Percentiles rank a stretch among this genome's conserved stretches.
These are phyloP conservation scores for Ustilago bromivora DNA, from an alignment of 1,284 basidiomycete species.

Conservation along the genomic window DNA sequence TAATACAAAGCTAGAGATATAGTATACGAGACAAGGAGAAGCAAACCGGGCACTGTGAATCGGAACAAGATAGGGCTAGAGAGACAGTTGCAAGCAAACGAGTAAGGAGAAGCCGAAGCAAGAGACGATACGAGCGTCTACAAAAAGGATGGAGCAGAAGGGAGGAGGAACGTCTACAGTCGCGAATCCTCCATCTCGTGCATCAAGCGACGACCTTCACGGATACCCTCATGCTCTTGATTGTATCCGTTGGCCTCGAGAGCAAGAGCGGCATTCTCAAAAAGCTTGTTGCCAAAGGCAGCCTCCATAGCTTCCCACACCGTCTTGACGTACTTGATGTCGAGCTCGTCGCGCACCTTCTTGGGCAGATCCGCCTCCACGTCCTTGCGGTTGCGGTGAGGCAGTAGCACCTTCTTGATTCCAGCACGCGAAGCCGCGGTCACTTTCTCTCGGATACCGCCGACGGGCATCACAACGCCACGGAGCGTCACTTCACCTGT, in stretches of 20 bases:
- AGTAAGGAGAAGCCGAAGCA: background rate
- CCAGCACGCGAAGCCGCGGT: slow-evolving; percentile 76
- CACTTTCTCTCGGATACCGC: slow-evolving; percentile 68
- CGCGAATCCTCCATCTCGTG: slow-evolving; percentile 50
- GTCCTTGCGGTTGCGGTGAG: slow-evolving; percentile 84
- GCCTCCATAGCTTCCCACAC: slow-evolving; percentile 83
- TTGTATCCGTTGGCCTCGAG: slow-evolving; percentile 45
- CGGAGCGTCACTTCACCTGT: slow-evolving; percentile 68
- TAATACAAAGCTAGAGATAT: background rate
- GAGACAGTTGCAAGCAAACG: background rate
- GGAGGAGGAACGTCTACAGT: slow-evolving; percentile 10
- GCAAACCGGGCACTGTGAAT: background rate
- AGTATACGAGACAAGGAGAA: background rate
- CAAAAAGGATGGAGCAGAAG: background rate
- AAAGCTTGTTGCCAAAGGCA: slow-evolving; percentile 69
- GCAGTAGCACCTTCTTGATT: slow-evolving; percentile 83
- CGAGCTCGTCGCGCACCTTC: slow-evolving; percentile 79
- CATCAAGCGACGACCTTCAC: slow-evolving; percentile 56
- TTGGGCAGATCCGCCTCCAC: slow-evolving; percentile 83
- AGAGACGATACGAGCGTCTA: background rate
- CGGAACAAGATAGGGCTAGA: background rate
- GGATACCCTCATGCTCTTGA: slow-evolving; percentile 59
- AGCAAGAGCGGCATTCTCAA: slow-evolving; percentile 54
- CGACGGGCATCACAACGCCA: slow-evolving; percentile 66
- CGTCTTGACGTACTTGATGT: slow-evolving; percentile 82